A percentile compares a stretch with the other conserved stretches of the same genome.
Evolutionary conservation across 2,329 filamentous ascomycete genomes (phyloP).

Genomic region (Akanthomyces uredinophilus): DNA sequence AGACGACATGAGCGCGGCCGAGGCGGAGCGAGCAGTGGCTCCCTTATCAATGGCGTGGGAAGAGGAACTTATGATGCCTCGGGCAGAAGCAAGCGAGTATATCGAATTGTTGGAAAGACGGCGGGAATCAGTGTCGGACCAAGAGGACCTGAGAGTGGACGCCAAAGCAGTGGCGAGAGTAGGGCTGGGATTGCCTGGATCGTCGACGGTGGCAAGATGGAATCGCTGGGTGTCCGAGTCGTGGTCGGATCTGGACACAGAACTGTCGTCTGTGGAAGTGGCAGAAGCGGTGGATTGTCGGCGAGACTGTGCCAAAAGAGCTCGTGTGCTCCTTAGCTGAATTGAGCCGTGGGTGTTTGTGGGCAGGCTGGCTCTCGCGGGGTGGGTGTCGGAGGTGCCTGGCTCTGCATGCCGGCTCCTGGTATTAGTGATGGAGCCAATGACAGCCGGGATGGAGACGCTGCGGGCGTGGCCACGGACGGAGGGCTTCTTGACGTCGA

Average conservation of each 20-base stretch:
- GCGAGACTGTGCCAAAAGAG: conserved; percentile 13
- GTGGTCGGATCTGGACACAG: neutral
- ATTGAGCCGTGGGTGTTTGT: conserved; percentile 35
- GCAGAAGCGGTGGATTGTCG: conserved; percentile 8
- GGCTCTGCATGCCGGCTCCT: conserved; percentile 58
- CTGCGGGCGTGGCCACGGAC: conserved; percentile 28
- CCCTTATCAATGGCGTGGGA: conserved; percentile 50
- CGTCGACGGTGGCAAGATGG: neutral
- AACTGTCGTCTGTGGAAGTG: conserved; percentile 1
- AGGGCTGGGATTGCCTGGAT: neutral
- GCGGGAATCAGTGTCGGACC: conserved; percentile 50
- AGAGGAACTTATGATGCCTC: conserved; percentile 40
- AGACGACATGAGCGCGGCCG: conserved; percentile 42
- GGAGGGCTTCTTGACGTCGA: neutral
- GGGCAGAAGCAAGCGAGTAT: conserved; percentile 62
- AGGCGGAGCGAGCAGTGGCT: conserved; percentile 36
- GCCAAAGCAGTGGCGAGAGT: conserved; percentile 18
- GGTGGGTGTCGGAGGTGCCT: conserved; percentile 51
- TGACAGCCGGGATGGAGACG: conserved; percentile 41
- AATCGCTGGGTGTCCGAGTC: neutral
- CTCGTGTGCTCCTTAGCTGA: conserved; percentile 15
- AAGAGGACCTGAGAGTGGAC: conserved; percentile 38
- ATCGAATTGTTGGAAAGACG: conserved; percentile 69
- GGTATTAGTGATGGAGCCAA: conserved; percentile 33
- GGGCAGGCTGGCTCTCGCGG: conserved; percentile 57